Evolutionary conservation across 345 rosid genomes (phyloP).

Genomic region (Acer negundo): DNA sequence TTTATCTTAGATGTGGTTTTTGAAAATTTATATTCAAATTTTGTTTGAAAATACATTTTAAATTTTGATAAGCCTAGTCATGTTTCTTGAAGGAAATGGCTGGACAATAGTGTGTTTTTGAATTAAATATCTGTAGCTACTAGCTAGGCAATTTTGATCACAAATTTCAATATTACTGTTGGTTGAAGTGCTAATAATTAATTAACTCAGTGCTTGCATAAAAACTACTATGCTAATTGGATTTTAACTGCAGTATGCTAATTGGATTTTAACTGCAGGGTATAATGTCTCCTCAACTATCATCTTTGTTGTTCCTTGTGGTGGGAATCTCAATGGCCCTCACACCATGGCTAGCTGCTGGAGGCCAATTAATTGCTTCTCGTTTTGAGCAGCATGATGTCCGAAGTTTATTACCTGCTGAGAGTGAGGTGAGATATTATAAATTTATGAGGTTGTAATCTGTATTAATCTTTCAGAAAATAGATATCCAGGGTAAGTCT

Average conservation of each 20-base stretch:
- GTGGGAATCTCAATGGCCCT: slow-evolving; percentile 98
- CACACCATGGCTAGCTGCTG: slow-evolving; percentile 99
- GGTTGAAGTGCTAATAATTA: not conserved
- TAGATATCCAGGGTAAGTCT: not conserved
- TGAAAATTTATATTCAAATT: not conserved
- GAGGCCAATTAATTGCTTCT: slow-evolving; percentile 95
- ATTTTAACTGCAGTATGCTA: slow-evolving; percentile 46
- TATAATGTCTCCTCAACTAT: slow-evolving; percentile 90
- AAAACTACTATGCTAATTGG: slow-evolving; percentile 19
- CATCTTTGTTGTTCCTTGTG: slow-evolving; percentile 91
- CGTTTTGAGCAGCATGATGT: slow-evolving; percentile 97
- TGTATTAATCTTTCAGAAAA: not conserved
- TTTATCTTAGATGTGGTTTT: slow-evolving; percentile 11
- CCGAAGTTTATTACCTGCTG: slow-evolving; percentile 89
- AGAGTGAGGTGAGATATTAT: slow-evolving; percentile 77
- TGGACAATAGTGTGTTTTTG: slow-evolving; percentile 5
- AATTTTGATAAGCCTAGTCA: not conserved
- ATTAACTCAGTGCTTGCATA: not conserved
- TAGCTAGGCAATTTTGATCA: not conserved
- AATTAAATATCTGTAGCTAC: slow-evolving; percentile 1
- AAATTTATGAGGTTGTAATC: slow-evolving; percentile 1
- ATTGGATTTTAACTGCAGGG: slow-evolving; percentile 57
- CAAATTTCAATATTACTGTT: not conserved
- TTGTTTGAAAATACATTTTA: not conserved
- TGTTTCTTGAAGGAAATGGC: not conserved